phyloP scores from a whole-genome alignment of 441 rosid species.

The Erysimum cheiri region DNA sequence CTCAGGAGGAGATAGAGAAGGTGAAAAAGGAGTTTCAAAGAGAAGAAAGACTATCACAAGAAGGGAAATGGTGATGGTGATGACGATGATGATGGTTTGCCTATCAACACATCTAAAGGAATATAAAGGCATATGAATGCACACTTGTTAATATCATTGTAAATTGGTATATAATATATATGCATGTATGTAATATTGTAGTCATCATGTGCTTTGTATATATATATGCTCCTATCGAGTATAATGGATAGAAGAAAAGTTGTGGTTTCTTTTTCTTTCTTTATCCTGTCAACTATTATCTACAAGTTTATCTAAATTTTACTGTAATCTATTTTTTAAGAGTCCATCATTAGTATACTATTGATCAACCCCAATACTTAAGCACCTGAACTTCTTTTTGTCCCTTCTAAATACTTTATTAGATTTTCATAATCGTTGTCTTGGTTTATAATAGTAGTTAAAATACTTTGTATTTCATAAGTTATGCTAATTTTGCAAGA shows the following conservation, averaged over 20 bases:
- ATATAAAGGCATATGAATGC: background rate
- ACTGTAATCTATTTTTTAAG: too few relatives aligned
- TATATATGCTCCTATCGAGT: too few relatives aligned
- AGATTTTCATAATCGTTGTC: too few relatives aligned
- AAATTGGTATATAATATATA: background rate
- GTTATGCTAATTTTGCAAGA: too few relatives aligned
- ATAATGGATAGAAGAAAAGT: too few relatives aligned
- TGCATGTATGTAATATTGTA: background rate
- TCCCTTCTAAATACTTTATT: too few relatives aligned
- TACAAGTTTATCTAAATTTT: background rate
- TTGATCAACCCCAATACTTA: too few relatives aligned
- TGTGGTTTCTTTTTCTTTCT: background rate
- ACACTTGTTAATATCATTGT: background rate
- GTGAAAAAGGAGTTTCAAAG: conserved; percentile 29
- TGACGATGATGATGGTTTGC: conserved; percentile 41
- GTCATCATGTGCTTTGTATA: background rate
- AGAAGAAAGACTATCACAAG: conserved; percentile 20
- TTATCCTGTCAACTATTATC: background rate
- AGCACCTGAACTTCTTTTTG: too few relatives aligned
- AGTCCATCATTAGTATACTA: too few relatives aligned
- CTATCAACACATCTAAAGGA: conserved; percentile 41
- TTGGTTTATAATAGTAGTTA: too few relatives aligned
- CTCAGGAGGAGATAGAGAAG: conserved; percentile 17
- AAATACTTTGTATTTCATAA: too few relatives aligned
- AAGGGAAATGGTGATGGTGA: conserved; percentile 5